These are phyloP conservation scores for Citeromyces nyonsensis DNA, from an alignment of 805 yeast species.

Conservation along the genomic window DNA sequence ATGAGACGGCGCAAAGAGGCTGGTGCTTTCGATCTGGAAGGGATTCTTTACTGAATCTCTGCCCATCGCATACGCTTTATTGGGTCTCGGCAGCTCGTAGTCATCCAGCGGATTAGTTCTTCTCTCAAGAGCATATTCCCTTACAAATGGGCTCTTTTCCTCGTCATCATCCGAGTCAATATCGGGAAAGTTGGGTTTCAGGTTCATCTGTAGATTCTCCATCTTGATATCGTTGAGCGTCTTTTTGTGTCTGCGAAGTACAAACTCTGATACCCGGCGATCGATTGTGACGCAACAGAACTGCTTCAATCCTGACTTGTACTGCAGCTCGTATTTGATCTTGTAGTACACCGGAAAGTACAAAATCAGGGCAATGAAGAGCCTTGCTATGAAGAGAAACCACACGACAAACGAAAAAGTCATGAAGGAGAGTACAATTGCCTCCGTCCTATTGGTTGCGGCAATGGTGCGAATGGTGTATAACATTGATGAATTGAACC, in stretches of 20 bases:
- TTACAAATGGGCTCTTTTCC: too few species aligned
- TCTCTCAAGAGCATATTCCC: too few species aligned
- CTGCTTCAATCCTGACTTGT: slow-evolving; percentile 31
- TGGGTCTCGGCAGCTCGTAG: too few species aligned
- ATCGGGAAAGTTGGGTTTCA: slow-evolving; percentile 12
- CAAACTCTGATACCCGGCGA: slow-evolving; percentile 35
- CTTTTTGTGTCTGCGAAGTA: slow-evolving; percentile 19
- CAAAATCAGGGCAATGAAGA: slow-evolving; percentile 35
- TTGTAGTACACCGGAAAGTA: slow-evolving; percentile 30
- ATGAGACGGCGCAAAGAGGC: too few species aligned
- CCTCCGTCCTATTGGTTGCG: slow-evolving; percentile 42
- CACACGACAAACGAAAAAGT: slow-evolving; percentile 60
- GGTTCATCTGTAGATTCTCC: slow-evolving; percentile 8
- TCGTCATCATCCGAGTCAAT: slow-evolving; percentile 2
- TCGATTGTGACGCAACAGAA: slow-evolving; percentile 49
- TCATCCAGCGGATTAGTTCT: too few species aligned
- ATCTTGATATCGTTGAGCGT: slow-evolving; percentile 10
- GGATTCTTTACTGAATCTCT: too few species aligned
- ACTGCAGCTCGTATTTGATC: slow-evolving; percentile 10
- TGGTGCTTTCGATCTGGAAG: too few species aligned
- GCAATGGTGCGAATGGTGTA: slow-evolving; percentile 33
- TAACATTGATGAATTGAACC: slow-evolving; percentile 20
- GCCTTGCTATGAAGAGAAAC: slow-evolving; percentile 46
- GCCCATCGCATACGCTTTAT: too few species aligned
- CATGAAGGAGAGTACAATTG: slow-evolving; percentile 66